Percentiles rank a stretch among this genome's conserved stretches.
Evolutionary conservation across 2,329 filamentous ascomycete genomes (phyloP).

Genomic region (Xylaria sp.): DNA sequence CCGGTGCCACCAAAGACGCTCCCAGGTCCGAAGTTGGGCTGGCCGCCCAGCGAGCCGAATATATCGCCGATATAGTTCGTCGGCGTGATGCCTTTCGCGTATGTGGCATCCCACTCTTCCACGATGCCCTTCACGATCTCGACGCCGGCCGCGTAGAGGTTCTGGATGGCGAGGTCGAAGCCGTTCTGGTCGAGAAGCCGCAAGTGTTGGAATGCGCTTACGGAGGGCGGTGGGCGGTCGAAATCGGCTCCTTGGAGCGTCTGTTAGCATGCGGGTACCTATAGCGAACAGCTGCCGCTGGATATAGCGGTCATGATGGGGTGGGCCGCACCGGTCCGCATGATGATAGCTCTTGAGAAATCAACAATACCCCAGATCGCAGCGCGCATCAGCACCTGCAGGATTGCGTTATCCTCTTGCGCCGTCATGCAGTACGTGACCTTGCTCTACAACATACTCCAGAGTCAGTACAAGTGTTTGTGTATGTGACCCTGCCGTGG

Average conservation of each 20-base stretch:
- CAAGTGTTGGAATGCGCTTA: constrained; percentile 61
- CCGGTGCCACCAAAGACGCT: constrained; percentile 34
- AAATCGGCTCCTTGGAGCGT: constrained; percentile 59
- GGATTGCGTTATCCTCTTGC: constrained; percentile 72
- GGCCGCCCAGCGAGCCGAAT: constrained; percentile 67
- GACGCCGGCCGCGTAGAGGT: constrained; percentile 68
- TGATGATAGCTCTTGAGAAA: constrained; percentile 67
- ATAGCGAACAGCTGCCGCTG: background rate
- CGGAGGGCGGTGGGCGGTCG: constrained; percentile 65
- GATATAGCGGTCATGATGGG: background rate
- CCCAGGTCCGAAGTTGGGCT: constrained; percentile 66
- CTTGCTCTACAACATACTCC: constrained; percentile 41
- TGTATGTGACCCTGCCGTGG: background rate
- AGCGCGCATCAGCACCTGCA: constrained; percentile 66
- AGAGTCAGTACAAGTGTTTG: constrained; percentile 31
- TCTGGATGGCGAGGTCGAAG: constrained; percentile 64
- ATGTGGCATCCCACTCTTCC: constrained; percentile 61
- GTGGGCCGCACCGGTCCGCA: constrained; percentile 62
- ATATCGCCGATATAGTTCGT: constrained; percentile 73
- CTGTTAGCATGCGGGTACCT: background rate
- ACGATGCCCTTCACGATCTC: constrained; percentile 68
- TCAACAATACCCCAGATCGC: constrained; percentile 62
- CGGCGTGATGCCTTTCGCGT: constrained; percentile 57
- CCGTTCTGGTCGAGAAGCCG: constrained; percentile 63
- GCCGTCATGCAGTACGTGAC: constrained; percentile 69